Percentiles rank a stretch among this genome's conserved stretches.
These are phyloP conservation scores for Elasticomyces elasticus DNA, from an alignment of 495 filamentous ascomycete species.

Conservation along the genomic window DNA sequence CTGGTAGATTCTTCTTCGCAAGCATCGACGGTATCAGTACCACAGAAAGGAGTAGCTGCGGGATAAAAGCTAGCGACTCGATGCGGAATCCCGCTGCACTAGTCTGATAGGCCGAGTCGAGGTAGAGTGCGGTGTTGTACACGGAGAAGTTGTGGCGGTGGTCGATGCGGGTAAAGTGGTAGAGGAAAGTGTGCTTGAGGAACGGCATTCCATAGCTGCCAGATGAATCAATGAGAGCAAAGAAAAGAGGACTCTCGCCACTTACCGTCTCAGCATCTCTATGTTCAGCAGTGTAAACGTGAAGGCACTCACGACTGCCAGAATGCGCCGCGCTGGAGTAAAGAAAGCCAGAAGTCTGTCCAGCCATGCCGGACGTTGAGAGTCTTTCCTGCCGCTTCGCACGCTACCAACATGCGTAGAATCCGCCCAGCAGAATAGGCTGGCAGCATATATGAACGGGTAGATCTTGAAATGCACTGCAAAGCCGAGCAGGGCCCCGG, in stretches of 20 bases:
- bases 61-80: constrained; percentile 77
- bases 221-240: constrained; percentile 1
- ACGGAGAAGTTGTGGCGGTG: constrained; percentile 97
- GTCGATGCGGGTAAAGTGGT: constrained; percentile 87
- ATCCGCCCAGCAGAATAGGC: constrained; percentile 58
- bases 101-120: constrained; percentile 52
- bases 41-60: constrained; percentile 70
- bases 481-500: constrained; percentile 69
- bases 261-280: constrained; percentile 65
- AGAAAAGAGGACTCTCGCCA: constrained; percentile 5
- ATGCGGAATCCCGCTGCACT: constrained; percentile 37
- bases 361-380: not conserved
- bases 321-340: constrained; percentile 7
- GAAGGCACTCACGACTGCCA: constrained; percentile 54
- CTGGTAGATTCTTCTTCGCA: constrained; percentile 73
- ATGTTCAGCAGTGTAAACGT: constrained; percentile 65
- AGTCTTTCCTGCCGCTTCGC: not conserved
- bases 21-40: constrained; percentile 65
- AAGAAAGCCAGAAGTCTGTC: not conserved
- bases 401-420: not conserved
- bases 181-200: constrained; percentile 77
- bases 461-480: constrained; percentile 98
- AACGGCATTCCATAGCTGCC: constrained; percentile 61
- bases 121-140: constrained; percentile 85
- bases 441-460: constrained; percentile 84